phyloP scores from a whole-genome alignment of 805 yeast species.

The Candida pini region DNA sequence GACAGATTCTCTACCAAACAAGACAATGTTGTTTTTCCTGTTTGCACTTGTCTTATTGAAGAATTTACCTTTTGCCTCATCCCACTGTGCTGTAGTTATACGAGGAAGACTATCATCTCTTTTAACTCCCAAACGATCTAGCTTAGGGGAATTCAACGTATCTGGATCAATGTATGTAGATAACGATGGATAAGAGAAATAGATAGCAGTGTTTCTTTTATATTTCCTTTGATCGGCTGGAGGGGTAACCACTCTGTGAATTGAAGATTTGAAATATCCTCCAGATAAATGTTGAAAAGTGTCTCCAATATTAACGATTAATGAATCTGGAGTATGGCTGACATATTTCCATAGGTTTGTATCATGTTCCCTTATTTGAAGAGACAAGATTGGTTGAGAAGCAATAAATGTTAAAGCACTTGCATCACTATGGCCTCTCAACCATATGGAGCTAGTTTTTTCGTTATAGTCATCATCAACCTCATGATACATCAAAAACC shows the following conservation, averaged over 20 bases:
- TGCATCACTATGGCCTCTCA: constrained; percentile 44
- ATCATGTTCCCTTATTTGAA: constrained; percentile 34
- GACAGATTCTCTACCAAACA: constrained; percentile 16
- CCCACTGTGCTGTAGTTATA: constrained; percentile 38
- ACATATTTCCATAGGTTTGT: constrained; percentile 36
- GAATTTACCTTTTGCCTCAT: constrained; percentile 39
- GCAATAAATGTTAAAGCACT: constrained; percentile 36
- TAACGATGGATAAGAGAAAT: constrained; percentile 36
- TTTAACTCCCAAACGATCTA: constrained; percentile 28
- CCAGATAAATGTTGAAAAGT: constrained; percentile 38
- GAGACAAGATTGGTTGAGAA: constrained; percentile 35
- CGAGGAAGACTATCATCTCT: constrained; percentile 26
- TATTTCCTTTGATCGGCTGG: constrained; percentile 35
- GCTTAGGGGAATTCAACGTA: constrained; percentile 32
- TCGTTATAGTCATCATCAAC: constrained; percentile 25
- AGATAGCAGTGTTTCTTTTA: constrained; percentile 36
- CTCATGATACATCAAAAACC: constrained; percentile 34
- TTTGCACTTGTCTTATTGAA: constrained; percentile 34
- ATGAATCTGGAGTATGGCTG: constrained; percentile 33
- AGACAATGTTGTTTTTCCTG: constrained; percentile 7
- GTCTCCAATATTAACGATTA: constrained; percentile 39
- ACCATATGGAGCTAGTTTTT: constrained; percentile 35
- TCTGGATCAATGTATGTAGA: constrained; percentile 37
- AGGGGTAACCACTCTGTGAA: constrained; percentile 44
- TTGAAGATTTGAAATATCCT: constrained; percentile 40